phyloP scores from a whole-genome alignment of 345 rosid genomes.

The Litchi chinensis region DNA sequence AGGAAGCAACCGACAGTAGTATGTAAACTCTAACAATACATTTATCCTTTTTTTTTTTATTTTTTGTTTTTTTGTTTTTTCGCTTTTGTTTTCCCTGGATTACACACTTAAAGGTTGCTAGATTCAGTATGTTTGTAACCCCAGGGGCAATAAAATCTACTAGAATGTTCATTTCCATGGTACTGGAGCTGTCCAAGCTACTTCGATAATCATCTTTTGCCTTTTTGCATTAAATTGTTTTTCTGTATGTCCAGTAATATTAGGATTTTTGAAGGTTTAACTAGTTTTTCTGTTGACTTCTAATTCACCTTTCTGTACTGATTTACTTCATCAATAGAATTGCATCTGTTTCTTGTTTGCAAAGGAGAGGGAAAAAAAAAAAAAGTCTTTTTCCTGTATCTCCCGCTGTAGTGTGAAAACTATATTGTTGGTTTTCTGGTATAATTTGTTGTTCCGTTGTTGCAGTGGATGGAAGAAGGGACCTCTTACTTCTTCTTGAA shows the following conservation, averaged over 20 bases:
- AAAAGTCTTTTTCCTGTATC: neutral
- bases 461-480: slow-evolving; percentile 58
- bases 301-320: neutral
- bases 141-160: neutral
- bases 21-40: neutral
- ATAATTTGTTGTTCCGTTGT: slow-evolving; percentile 12
- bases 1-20: neutral
- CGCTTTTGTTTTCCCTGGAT: neutral
- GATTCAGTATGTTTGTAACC: neutral
- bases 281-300: neutral
- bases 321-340: neutral
- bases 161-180: neutral
- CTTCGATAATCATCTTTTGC: neutral
- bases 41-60: no score
- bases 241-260: neutral
- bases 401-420: neutral
- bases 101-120: neutral
- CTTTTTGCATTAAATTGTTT: neutral
- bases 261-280: no score
- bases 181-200: neutral
- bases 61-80: no score
- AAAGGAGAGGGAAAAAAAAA: neutral
- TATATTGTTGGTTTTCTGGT: neutral
- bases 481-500: slow-evolving; percentile 71
- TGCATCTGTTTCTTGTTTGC: neutral